Evolutionary conservation across 129 eudicot genomes (phyloP), one percentile per base, ranked within the genome.

Genomic region (Pittosporum tobira): DNA sequence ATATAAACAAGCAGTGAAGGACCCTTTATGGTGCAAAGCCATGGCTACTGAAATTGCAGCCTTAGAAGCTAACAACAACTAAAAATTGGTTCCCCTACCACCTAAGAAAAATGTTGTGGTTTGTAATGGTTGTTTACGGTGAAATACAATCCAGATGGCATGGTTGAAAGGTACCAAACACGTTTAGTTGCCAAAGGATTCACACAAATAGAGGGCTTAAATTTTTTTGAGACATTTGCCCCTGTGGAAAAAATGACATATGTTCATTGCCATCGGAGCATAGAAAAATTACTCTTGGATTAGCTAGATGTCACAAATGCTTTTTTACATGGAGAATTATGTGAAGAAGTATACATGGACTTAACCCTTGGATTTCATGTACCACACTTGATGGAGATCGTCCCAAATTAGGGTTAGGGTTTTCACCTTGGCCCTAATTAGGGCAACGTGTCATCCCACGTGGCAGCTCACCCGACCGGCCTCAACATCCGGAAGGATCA

Each of bases 301-400:
- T 40, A 46, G n/a, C 16, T 62, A 1, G 67, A 46, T 40, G 31
- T 59, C 7, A 24, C 30, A 2, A 57, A 57, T 25, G 68, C 58
- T 1, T 48, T 63, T 31, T 48, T 63, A 2, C 68, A 63, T 31
- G 47, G 58, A n/a, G 68, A 63, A 22, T 40, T 44, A 3, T 36
- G 24, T 16, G 66, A 48, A 48, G 53, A 48, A 3, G 25, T 48
- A 5, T 48, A 48, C 53, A 48, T 48, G 53, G 5, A 3, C 4
- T 6, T 25, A n/a, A 6, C 53, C 18, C 53, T 6, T 2, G 25
- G 53, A n/a, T 20, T 16, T 19, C 2, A 9, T 19, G 6, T n/a
- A n/a, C n/a, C n/a, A n/a, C n/a, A n/a, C n/a, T n/a, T n/a, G n/a
- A n/a, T n/a, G n/a, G n/a, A n/a, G n/a, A n/a, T n/a, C n/a, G n/a